Base-by-base conservation (phyloP, 257 asterid species). In the Nicotiana sylvestris region DNA sequence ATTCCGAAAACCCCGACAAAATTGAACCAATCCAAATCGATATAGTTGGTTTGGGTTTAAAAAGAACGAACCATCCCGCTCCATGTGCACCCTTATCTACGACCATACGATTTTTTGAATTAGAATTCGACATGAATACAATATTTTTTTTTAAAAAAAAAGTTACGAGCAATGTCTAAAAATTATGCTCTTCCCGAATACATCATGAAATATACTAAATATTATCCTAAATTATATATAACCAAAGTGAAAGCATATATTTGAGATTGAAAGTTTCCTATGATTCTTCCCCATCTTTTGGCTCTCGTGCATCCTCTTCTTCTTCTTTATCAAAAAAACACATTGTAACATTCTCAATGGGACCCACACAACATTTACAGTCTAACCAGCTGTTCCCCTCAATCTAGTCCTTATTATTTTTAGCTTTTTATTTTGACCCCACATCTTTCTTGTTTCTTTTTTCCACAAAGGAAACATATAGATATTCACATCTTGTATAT, bases 231-330 rank as follows among this genome's bases (percentile, higher is more conserved):
- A 46, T 5, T 39, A 62, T 39, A 62, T 27, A 70, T 53, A 82
- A 70, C 27, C 2, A 77, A 76, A 62, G 74, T 76, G 46, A 81
- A 80, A 84, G 94, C 89, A 91, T 90, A 90, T 86, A 86, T 91
- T 84, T 91, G 94, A 88, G 90, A 91, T 80, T 88, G 91, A 88
- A 92, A 92, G 87, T 90, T 94, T 89, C 93, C 92, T 82, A 83
- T 85, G 89, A 90, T 89, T 89, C 90, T 87, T 91, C 85, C 78
- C 72, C 82, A 53, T 80, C 86, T 88, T 84, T 86, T 64, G 88
- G 84, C 87, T 82, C 84, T 82, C 67, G 51, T 77, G 25, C 74
- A 70, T 69, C n/a, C 70, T 70, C 27, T 9, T 68, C 25, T 58
- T 32, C 21, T 8, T 39, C 1, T 74, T 2, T 69, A 46, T 81